Evolutionary conservation across 2,329 filamentous ascomycete species (phyloP), one percentile per base, ranked within the genome.

Genomic region (Endothia cerciana): DNA sequence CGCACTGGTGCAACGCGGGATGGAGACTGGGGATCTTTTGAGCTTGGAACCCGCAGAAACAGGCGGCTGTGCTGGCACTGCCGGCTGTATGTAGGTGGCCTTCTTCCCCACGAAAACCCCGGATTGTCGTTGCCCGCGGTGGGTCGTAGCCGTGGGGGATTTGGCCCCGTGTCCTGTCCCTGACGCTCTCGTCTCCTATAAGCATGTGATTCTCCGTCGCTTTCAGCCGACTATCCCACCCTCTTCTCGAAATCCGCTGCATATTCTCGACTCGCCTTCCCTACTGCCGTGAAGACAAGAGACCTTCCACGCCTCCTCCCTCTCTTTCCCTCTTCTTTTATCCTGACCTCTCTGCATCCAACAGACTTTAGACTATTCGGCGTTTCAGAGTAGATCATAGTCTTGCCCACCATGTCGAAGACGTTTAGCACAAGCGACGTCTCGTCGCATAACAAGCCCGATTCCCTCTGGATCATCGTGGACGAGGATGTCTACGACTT

Each of bases 401-500:
- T 15, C 41, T 51, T 38, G 66, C 30, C 65, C 70, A 85, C 66
- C 73, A 99, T 99, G 95, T 91, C 94, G 60, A 91, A 95, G 81
- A 90, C 87, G 38, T 97, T 97, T 78, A 91, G 89, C 63, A 85
- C 89, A 71, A 86, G 86, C 82, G 94, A 97, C 77, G 94, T 99
- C 69, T 89, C 94, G 76, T 88, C 91, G 80, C 94, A 98, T 80
- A 97, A 93, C 85, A 97, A 94, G 82, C 79, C 89, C 56, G 88
- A 93, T 75, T 90, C 89, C 76, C 84, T 97, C 68, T 98, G 89
- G 87, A 92, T 98, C 74, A 87, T 96, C 70, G 89, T 98, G 71
- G 94, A 98, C 72, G 91, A 94, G 73, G 94, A 98, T 79, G 94
- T 98, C 71, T 98, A 97, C 79, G 94, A 99, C 76, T 77, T 98